These are phyloP conservation scores for Nitzschia putrida DNA, from an alignment of 108 stramenopile genomes.

Conservation along the genomic window DNA sequence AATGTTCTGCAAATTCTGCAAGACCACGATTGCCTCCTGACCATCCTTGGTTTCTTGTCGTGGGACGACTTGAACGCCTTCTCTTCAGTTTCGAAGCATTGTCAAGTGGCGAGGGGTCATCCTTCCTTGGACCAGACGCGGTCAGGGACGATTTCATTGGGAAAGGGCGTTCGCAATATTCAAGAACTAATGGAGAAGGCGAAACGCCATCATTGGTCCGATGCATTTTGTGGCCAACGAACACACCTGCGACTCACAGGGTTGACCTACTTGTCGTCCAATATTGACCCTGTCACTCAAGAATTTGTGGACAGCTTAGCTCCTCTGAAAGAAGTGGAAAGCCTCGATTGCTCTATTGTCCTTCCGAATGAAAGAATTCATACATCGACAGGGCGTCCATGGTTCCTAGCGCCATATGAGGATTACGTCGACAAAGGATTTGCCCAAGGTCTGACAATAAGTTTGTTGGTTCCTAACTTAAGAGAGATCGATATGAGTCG, in stretches of 20 bases:
- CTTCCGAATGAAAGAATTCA: background rate
- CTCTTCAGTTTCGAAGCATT: conserved; percentile 24
- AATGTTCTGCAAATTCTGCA: background rate
- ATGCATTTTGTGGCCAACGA: conserved; percentile 25
- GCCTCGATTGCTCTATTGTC: conserved; percentile 29
- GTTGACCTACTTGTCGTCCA: conserved; percentile 28
- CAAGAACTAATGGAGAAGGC: conserved; percentile 28
- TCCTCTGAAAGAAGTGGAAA: conserved; percentile 28
- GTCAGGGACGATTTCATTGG: conserved; percentile 29
- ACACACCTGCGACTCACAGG: conserved; percentile 26
- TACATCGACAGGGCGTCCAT: background rate
- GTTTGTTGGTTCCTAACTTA: conserved; percentile 27
- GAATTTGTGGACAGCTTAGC: conserved; percentile 17
- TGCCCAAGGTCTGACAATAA: conserved; percentile 30
- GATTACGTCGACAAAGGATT: conserved; percentile 42
- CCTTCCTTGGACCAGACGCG: conserved; percentile 28
- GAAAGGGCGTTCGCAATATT: conserved; percentile 21
- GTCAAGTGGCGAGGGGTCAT: conserved; percentile 26
- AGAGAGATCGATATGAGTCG: conserved; percentile 26
- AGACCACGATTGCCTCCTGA: conserved; percentile 29
- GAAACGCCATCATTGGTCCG: conserved; percentile 19
- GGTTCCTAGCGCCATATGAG: conserved; percentile 26
- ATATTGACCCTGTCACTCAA: conserved; percentile 27
- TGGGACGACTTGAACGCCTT: conserved; percentile 33
- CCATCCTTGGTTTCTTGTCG: conserved; percentile 23